These are phyloP conservation scores for Fraxinus xanthoxyloides DNA, from an alignment of 305 asterid genomes.

Conservation along the genomic window DNA sequence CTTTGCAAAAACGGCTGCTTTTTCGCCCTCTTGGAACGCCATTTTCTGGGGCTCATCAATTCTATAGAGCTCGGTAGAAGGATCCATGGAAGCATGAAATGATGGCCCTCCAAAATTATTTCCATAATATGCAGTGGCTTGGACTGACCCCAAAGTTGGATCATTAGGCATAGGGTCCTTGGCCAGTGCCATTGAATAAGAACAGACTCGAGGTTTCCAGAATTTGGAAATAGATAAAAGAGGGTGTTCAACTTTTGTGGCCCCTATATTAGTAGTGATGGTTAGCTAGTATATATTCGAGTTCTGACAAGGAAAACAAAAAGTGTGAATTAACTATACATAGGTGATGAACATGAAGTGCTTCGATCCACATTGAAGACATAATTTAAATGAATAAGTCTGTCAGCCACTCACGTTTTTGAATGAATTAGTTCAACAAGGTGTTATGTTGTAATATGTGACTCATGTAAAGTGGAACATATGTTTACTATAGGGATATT, in stretches of 20 bases:
- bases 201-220: not conserved
- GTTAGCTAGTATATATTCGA: slow-evolving; percentile 6
- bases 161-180: slow-evolving; percentile 41
- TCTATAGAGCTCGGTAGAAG: slow-evolving; percentile 36
- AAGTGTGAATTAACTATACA: not conserved
- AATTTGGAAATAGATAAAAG: not conserved
- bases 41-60: slow-evolving; percentile 19
- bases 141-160: slow-evolving; percentile 53
- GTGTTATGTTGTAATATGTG: no score
- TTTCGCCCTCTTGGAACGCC: slow-evolving; percentile 30
- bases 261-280: slow-evolving; percentile 22
- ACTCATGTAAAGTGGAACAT: no score
- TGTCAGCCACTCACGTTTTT: no score
- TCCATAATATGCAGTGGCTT: slow-evolving; percentile 54
- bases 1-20: slow-evolving; percentile 30
- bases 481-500: no score
- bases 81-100: slow-evolving; percentile 9
- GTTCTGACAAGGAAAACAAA: not conserved
- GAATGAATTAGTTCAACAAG: no score
- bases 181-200: slow-evolving; percentile 51
- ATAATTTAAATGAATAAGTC: not conserved
- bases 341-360: not conserved
- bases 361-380: not conserved
- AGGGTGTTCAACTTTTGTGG: no score
- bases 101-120: slow-evolving; percentile 39